Percentiles rank a stretch among this genome's conserved stretches.
Conservation (phyloP, 2,329 filamentous ascomycete species). For the Pyrenophora seminiperda region DNA sequence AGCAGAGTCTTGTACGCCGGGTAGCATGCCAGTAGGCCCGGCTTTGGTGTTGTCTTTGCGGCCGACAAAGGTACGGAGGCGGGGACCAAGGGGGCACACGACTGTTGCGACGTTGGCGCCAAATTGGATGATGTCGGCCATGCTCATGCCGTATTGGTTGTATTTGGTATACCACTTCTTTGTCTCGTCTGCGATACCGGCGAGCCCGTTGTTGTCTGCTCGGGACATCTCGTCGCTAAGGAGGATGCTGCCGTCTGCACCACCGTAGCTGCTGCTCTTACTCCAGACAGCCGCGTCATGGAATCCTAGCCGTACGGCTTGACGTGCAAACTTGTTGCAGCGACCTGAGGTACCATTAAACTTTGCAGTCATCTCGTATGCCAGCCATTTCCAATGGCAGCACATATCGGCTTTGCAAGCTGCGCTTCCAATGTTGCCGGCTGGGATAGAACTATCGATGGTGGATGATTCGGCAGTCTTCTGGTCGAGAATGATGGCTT, state of each 20-base stretch:
- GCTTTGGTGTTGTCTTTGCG: slow-evolving; percentile 46
- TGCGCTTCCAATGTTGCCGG: slow-evolving; percentile 37
- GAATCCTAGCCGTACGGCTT: slow-evolving; percentile 42
- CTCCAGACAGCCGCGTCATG: slow-evolving; percentile 44
- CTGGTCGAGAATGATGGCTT: slow-evolving; percentile 39
- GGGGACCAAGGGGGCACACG: slow-evolving; percentile 48
- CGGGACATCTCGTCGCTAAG: slow-evolving; percentile 39
- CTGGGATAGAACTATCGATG: slow-evolving; percentile 32
- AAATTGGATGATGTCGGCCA: slow-evolving; percentile 49
- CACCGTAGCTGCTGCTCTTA: slow-evolving; percentile 34
- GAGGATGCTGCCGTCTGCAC: slow-evolving; percentile 42
- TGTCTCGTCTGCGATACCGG: slow-evolving; percentile 35
- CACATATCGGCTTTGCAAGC: slow-evolving; percentile 44
- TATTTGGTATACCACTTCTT: slow-evolving; percentile 43
- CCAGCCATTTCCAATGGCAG: slow-evolving; percentile 46
- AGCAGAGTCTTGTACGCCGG: slow-evolving; percentile 39
- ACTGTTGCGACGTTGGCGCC: slow-evolving; percentile 48
- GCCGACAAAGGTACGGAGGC: slow-evolving; percentile 46
- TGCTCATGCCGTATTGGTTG: slow-evolving; percentile 41
- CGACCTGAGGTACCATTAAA: slow-evolving; percentile 44
- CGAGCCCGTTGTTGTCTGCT: slow-evolving; percentile 37
- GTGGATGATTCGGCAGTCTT: slow-evolving; percentile 28
- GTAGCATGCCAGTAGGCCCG: slow-evolving; percentile 43
- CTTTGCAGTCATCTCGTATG: slow-evolving; percentile 42
- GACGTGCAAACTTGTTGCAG: slow-evolving; percentile 41